These are phyloP conservation scores for Paramecium tetraurelia DNA, from an alignment of 73 alveolate genomes.

Conservation along the genomic window DNA sequence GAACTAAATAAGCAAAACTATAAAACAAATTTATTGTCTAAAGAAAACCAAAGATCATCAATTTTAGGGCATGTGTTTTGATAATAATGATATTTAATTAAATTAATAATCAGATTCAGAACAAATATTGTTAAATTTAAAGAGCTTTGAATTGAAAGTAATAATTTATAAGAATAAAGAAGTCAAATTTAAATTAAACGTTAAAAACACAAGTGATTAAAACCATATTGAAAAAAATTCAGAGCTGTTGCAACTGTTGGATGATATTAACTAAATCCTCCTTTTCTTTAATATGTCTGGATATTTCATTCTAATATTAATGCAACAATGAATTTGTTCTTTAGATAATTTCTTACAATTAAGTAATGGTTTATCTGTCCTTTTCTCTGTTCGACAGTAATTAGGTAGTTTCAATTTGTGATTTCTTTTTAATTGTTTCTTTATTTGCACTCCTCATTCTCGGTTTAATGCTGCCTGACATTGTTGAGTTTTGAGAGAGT, in stretches of 20 bases:
- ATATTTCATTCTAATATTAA: not conserved
- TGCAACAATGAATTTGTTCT: not conserved
- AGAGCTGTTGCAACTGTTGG: not conserved
- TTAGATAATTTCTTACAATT: not conserved
- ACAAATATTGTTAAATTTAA: not conserved
- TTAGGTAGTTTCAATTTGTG: not conserved
- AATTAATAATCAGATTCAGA: not conserved
- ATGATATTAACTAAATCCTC: not conserved
- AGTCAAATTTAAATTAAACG: not conserved
- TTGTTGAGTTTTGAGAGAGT: conserved; percentile 18
- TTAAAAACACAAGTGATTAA: not conserved
- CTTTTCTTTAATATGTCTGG: not conserved
- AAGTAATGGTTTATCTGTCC: conserved; percentile 12
- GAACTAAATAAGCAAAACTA: too few species aligned
- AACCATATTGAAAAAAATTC: not conserved
- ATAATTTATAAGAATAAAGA: not conserved
- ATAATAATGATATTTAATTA: not conserved
- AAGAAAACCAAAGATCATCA: not conserved
- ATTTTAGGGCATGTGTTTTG: not conserved
- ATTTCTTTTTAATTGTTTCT: not conserved
- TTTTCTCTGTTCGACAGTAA: conserved; percentile 25
- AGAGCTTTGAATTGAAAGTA: not conserved
- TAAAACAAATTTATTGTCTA: not conserved
- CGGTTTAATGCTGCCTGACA: conserved; percentile 22
- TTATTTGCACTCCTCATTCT: conserved; percentile 51